Evolutionary conservation across 2,329 filamentous ascomycete species (phyloP).

Genomic region (Tolypocladium ovalisporum): DNA sequence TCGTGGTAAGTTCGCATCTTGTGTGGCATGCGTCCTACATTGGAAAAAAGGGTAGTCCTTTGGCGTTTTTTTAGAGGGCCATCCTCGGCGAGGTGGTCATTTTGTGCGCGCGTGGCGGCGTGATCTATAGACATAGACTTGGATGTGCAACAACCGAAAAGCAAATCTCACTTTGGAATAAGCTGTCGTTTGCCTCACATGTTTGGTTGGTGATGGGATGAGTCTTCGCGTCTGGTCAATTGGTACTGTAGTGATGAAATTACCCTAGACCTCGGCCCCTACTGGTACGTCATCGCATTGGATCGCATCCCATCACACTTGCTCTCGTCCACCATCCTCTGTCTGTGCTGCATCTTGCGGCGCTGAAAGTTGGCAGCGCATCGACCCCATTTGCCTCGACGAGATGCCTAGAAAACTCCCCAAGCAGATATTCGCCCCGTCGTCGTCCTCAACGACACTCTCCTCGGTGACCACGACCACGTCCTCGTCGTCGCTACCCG

Average conservation of each 20-base stretch:
- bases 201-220: not conserved
- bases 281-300: not conserved
- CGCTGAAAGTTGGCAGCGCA: not conserved
- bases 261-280: not conserved
- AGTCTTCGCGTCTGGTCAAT: no score
- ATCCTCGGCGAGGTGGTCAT: not conserved
- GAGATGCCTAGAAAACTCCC: constrained; percentile 22
- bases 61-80: not conserved
- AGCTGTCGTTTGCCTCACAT: not conserved
- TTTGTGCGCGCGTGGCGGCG: not conserved
- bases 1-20: no score
- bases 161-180: not conserved
- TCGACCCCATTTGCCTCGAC: not conserved
- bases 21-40: not conserved
- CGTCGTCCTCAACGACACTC: constrained; percentile 2
- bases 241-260: not conserved
- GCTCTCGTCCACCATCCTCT: not conserved
- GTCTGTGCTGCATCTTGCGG: not conserved
- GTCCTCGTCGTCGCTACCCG: constrained; percentile 16
- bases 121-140: not conserved
- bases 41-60: not conserved
- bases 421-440: constrained; percentile 9
- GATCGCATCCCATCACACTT: not conserved
- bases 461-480: not conserved
- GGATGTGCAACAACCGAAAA: not conserved